These are phyloP conservation scores for Diaporthe nobilis DNA, from an alignment of 2,329 filamentous ascomycete genomes.

Conservation along the genomic window DNA sequence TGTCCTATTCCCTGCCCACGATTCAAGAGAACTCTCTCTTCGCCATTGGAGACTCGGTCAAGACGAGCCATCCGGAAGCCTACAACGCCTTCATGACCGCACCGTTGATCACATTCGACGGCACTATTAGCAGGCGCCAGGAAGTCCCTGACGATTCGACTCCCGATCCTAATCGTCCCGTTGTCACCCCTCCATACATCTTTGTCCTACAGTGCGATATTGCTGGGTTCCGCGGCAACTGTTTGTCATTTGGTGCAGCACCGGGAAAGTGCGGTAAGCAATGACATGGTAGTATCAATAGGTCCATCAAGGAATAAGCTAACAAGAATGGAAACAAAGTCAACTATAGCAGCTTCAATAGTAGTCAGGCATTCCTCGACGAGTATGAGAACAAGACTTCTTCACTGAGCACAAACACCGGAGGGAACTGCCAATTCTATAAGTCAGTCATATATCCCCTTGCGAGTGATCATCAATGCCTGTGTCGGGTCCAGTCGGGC, in stretches of 20 bases:
- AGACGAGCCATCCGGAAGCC: not conserved
- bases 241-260: constrained; percentile 5
- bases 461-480: no score
- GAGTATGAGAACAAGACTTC: constrained; percentile 9
- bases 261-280: not conserved
- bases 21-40: constrained; percentile 17
- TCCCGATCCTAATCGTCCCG: not conserved
- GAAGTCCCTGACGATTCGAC: not conserved
- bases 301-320: not conserved
- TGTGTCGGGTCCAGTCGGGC: not conserved
- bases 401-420: constrained; percentile 4
- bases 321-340: not conserved
- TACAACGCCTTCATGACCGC: constrained; percentile 10
- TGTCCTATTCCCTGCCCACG: not conserved
- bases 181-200: constrained; percentile 4
- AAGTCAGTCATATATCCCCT: not conserved
- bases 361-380: not conserved
- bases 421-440: constrained; percentile 19
- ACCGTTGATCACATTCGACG: not conserved
- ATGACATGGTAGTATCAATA: not conserved
- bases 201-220: constrained; percentile 6
- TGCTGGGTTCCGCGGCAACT: constrained; percentile 9
- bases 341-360: constrained; percentile 13
- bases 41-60: not conserved
- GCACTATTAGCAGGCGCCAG: not conserved